These are phyloP conservation scores for Phlyctochytrium arcticum DNA, from an alignment of 192 early-diverging fungal genomes.

Conservation along the genomic window DNA sequence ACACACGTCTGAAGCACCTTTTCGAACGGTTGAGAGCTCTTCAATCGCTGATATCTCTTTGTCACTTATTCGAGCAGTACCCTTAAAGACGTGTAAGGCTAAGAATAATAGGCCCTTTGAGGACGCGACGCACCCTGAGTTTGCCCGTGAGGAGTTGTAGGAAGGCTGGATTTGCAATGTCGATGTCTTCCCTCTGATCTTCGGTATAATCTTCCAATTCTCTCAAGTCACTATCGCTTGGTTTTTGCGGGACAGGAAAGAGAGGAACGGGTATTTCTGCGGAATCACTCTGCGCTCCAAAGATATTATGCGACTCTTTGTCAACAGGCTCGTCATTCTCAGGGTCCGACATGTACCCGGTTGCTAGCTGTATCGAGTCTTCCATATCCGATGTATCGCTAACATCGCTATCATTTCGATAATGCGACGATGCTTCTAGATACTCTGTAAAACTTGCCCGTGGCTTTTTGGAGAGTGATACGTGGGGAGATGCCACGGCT, in stretches of 20 bases:
- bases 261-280: too few species aligned
- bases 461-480: not conserved
- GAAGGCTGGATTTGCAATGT: not conserved
- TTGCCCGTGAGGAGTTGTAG: not conserved
- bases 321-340: too few species aligned
- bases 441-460: not conserved
- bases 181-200: not conserved
- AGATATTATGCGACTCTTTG: too few species aligned
- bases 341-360: conserved; percentile 1
- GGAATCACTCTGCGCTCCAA: too few species aligned
- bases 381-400: not conserved
- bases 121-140: not conserved
- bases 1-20: too few species aligned
- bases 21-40: not conserved
- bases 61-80: not conserved
- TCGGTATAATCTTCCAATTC: too few species aligned
- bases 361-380: not conserved
- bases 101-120: not conserved
- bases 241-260: too few species aligned
- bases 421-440: not conserved
- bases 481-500: not conserved
- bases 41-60: not conserved
- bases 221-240: too few species aligned
- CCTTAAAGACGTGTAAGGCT: not conserved
- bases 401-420: not conserved